Conservation (phyloP, 1,139 yeast genomes). For the Candida buenavistaensis region DNA sequence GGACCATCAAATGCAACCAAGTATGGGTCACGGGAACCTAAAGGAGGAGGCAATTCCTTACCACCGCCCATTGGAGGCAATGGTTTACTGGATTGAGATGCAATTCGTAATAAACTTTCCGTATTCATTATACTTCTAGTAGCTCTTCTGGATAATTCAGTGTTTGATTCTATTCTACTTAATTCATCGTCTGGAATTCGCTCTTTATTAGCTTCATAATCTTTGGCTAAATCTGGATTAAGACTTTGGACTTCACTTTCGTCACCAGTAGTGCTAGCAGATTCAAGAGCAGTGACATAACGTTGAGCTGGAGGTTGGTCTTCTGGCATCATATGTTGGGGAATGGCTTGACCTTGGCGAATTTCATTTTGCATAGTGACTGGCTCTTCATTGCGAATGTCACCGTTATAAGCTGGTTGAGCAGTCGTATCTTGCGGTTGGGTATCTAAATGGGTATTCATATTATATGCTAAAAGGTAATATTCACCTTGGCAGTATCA, state of each 20-base stretch:
- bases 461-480: too few relatives aligned
- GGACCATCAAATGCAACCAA: slow-evolving; percentile 46
- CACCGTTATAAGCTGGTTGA: too few relatives aligned
- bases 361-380: too few relatives aligned
- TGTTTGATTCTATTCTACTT: slow-evolving; percentile 26
- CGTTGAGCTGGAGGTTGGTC: too few relatives aligned
- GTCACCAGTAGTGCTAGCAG: not conserved
- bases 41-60: slow-evolving; percentile 31
- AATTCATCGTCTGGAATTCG: slow-evolving; percentile 19
- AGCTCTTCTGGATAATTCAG: slow-evolving; percentile 25
- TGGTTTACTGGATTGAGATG: slow-evolving; percentile 12
- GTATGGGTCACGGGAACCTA: slow-evolving; percentile 33
- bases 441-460: too few relatives aligned
- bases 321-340: too few relatives aligned
- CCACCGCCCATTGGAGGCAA: slow-evolving; percentile 42
- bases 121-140: slow-evolving; percentile 35
- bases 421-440: too few relatives aligned
- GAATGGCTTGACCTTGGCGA: too few relatives aligned
- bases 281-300: not conserved
- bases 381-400: too few relatives aligned
- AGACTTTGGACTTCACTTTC: not conserved
- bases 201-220: not conserved
- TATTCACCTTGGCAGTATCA: too few relatives aligned
- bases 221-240: not conserved
- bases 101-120: slow-evolving; percentile 22